Percentiles rank a stretch among this genome's conserved stretches.
Evolutionary conservation across 2,329 filamentous ascomycete species (phyloP).

Genomic region (Helminthosporium solani): DNA sequence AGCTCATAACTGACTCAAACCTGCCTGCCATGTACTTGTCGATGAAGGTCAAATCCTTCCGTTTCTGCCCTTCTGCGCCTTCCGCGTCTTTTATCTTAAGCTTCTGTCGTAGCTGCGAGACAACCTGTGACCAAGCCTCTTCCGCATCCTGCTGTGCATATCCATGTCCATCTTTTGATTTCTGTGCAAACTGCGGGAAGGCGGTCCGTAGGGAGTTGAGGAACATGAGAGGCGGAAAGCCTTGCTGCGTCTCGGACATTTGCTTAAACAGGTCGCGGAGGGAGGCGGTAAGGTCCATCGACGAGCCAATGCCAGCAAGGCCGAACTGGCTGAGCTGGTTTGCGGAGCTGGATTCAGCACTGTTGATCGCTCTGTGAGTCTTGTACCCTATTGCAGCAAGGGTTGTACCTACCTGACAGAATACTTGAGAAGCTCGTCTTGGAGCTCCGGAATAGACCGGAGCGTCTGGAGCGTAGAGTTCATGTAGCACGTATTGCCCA

Average conservation of each 20-base stretch:
- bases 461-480: constrained; percentile 96
- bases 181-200: constrained; percentile 93
- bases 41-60: constrained; percentile 67
- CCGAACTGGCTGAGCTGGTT: constrained; percentile 52
- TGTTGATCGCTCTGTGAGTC: constrained; percentile 23
- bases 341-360: constrained; percentile 32
- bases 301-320: constrained; percentile 58
- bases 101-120: constrained; percentile 78
- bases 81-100: constrained; percentile 62
- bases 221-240: constrained; percentile 82
- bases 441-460: constrained; percentile 84
- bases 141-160: constrained; percentile 99
- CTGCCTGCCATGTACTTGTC: constrained; percentile 87
- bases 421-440: constrained; percentile 72
- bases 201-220: constrained; percentile 73
- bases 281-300: constrained; percentile 72
- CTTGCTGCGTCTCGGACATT: constrained; percentile 85
- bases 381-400: neutral
- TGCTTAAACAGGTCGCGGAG: constrained; percentile 82
- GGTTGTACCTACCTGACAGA: constrained; percentile 40
- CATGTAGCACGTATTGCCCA: constrained; percentile 98
- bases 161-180: constrained; percentile 74
- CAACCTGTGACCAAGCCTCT: constrained; percentile 95
- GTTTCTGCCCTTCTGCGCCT: constrained; percentile 29
- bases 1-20: constrained; percentile 76